Conservation (phyloP, 306 rosid species). For the Hippophae rhamnoides region DNA sequence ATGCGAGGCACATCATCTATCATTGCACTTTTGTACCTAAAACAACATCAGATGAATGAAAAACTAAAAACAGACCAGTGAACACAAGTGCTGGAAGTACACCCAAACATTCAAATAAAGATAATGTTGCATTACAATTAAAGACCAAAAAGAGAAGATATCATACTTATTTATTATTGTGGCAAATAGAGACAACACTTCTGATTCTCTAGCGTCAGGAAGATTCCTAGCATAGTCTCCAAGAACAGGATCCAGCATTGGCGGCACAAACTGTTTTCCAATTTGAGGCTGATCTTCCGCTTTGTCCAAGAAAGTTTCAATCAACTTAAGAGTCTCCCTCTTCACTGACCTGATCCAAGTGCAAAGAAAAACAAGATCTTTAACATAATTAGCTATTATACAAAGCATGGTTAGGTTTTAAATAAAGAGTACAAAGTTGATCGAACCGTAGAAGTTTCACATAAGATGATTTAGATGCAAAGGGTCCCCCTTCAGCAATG, state of each 20-base stretch:
- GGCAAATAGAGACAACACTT: slow-evolving; percentile 95
- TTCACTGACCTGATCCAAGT: slow-evolving; percentile 71
- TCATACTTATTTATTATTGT: slow-evolving; percentile 84
- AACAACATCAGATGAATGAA: slow-evolving; percentile 3
- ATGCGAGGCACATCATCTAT: slow-evolving; percentile 89
- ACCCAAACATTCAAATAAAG: background rate
- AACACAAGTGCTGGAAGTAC: background rate
- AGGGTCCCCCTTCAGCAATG: slow-evolving; percentile 90
- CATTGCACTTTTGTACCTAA: slow-evolving; percentile 86
- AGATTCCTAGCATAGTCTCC: slow-evolving; percentile 95
- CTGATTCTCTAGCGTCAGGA: slow-evolving; percentile 98
- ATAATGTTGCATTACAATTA: background rate
- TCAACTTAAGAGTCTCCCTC: slow-evolving; percentile 90
- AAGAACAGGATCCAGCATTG: slow-evolving; percentile 98
- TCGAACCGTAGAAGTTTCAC: slow-evolving; percentile 83
- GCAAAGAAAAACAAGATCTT: background rate
- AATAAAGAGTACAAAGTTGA: slow-evolving; percentile 4
- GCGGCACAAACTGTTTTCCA: slow-evolving; percentile 97
- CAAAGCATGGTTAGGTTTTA: background rate
- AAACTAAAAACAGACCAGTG: background rate
- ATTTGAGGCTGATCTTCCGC: slow-evolving; percentile 97
- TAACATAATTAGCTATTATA: background rate
- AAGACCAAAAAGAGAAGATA: slow-evolving; percentile 7
- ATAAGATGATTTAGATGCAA: slow-evolving; percentile 72
- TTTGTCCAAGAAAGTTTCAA: slow-evolving; percentile 95